These are phyloP conservation scores for Xylariaceae sp. DNA, from an alignment of 2,329 filamentous ascomycete genomes.

Conservation along the genomic window DNA sequence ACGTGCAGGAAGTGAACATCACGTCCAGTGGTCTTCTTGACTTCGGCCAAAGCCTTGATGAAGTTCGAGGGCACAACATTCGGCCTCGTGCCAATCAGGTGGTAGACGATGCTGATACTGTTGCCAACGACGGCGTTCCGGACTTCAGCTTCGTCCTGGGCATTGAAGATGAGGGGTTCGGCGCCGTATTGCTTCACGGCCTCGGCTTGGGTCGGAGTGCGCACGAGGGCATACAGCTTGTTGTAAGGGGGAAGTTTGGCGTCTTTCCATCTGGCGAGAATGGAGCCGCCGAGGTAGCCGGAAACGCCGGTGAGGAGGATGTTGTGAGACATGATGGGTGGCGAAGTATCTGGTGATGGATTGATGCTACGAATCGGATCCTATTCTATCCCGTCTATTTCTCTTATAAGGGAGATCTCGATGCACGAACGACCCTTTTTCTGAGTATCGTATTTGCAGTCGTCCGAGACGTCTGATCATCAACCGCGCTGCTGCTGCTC, in stretches of 20 bases:
- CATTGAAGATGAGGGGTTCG: conserved; percentile 38
- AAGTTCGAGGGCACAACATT: conserved; percentile 34
- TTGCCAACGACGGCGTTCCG: conserved; percentile 36
- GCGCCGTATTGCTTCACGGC: conserved; percentile 41
- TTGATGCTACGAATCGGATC: no score
- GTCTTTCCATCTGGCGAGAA: conserved; percentile 38
- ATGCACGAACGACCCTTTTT: no score
- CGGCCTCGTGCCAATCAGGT: conserved; percentile 39
- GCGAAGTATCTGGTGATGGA: neutral
- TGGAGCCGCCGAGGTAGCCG: conserved; percentile 48
- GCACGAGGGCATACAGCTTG: conserved; percentile 43
- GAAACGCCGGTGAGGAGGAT: conserved; percentile 48
- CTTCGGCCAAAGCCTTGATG: conserved; percentile 42
- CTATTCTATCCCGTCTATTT: no score
- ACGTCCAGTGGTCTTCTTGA: conserved; percentile 37
- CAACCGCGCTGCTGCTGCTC: no score
- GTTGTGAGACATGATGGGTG: conserved; percentile 30
- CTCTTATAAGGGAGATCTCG: no score
- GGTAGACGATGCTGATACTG: conserved; percentile 45
- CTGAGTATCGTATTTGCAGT: no score
- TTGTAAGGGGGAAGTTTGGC: conserved; percentile 38
- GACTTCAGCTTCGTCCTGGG: conserved; percentile 35
- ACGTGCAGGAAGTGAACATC: conserved; percentile 46
- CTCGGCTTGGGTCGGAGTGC: conserved; percentile 41
- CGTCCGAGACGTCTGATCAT: no score